These are phyloP conservation scores for Scedosporium dehoogii DNA, from an alignment of 2,329 filamentous ascomycete species.

Conservation along the genomic window DNA sequence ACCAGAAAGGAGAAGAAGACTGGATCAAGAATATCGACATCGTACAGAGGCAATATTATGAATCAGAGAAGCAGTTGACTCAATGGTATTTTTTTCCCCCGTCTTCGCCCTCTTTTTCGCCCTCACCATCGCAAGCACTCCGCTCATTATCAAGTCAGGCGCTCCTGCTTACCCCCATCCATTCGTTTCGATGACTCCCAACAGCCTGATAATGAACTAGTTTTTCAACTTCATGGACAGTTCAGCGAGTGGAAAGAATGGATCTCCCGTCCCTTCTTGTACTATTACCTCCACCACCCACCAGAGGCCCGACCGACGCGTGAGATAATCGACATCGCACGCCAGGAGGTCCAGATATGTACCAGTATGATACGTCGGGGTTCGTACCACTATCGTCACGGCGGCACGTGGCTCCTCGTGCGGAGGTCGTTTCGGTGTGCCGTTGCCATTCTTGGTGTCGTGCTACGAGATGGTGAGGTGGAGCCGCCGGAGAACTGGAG, in stretches of 20 bases:
- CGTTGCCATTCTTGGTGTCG: not conserved
- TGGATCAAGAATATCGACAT: constrained; percentile 13
- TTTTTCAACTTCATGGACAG: constrained; percentile 14
- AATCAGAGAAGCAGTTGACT: constrained; percentile 14
- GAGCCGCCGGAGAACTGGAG: not conserved
- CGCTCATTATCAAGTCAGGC: constrained; percentile 2
- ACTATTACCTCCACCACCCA: constrained; percentile 15
- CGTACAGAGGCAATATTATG: constrained; percentile 11
- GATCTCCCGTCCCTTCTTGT: constrained; percentile 20
- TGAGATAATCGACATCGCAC: not conserved
- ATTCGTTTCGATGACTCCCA: constrained; percentile 10
- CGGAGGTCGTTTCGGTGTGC: not conserved
- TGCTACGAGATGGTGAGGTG: not conserved
- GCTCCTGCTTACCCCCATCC: constrained; percentile 9
- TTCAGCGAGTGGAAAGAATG: constrained; percentile 15
- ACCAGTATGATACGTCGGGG: not conserved
- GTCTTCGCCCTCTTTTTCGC: not conserved
- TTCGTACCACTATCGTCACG: not conserved
- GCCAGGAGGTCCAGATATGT: not conserved
- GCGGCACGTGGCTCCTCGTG: not conserved
- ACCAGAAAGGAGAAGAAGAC: constrained; percentile 11
- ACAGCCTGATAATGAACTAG: constrained; percentile 11
- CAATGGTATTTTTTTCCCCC: constrained; percentile 10
- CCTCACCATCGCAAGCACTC: too few species aligned
- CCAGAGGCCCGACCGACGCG: not conserved